Evolutionary conservation across 108 stramenopile species (phyloP).

Genomic region (Hondaea fermentalgiana): DNA sequence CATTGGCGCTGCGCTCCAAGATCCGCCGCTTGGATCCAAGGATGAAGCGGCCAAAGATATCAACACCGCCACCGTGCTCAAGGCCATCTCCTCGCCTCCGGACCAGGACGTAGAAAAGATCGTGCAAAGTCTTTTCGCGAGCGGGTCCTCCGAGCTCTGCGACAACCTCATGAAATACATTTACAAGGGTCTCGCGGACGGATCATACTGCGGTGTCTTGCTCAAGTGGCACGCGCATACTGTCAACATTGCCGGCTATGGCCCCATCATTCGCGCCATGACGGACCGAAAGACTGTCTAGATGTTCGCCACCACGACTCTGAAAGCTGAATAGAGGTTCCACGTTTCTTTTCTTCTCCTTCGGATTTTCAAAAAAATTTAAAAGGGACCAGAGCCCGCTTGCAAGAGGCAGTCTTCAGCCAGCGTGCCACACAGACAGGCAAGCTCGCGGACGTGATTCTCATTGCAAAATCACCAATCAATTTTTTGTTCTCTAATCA

Average conservation of each 20-base stretch:
- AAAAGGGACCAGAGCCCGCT: too few relatives aligned
- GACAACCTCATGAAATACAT: conserved; percentile 29
- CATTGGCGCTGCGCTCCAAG: background rate
- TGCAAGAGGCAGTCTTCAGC: too few relatives aligned
- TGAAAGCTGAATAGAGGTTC: too few relatives aligned
- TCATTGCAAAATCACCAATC: too few relatives aligned
- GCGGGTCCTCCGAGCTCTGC: conserved; percentile 8
- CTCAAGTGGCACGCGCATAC: conserved; percentile 21
- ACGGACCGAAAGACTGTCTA: conserved; percentile 20
- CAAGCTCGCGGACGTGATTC: too few relatives aligned
- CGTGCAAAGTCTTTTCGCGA: background rate
- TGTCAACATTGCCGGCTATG: background rate
- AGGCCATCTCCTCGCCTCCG: conserved; percentile 8
- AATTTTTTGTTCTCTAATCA: too few relatives aligned
- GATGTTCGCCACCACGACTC: background rate
- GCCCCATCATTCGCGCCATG: conserved; percentile 16
- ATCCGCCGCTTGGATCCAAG: background rate
- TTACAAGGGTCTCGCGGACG: conserved; percentile 13
- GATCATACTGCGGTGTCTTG: background rate
- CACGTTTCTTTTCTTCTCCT: too few relatives aligned
- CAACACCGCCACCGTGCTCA: conserved; percentile 12
- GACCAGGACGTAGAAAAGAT: background rate
- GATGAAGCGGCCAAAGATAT: background rate
- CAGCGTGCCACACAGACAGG: too few relatives aligned
- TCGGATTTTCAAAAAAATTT: too few relatives aligned